Conservation (phyloP, 2,329 filamentous ascomycete genomes). For the Aspergillus fumigatus region DNA sequence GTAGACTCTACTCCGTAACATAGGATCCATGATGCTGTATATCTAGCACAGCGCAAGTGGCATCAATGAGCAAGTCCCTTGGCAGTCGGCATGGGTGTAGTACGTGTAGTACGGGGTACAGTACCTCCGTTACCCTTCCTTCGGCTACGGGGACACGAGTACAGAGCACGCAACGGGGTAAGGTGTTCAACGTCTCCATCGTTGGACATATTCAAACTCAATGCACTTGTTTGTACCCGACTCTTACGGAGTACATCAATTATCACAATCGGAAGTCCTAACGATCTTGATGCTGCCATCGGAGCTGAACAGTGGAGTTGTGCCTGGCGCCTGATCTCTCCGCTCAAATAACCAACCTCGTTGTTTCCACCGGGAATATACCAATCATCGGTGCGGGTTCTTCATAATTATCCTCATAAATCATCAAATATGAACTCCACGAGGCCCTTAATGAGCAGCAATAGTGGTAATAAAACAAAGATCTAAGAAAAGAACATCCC, state of each 20-base stretch:
- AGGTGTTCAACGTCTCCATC: no score
- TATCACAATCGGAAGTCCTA: background rate
- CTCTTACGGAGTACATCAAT: no score
- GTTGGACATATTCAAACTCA: background rate
- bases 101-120: no score
- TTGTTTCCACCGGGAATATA: conserved; percentile 1
- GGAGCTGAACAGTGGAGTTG: conserved; percentile 8
- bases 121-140: background rate
- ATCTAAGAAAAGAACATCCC: background rate
- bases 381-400: background rate
- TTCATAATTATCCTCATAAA: background rate
- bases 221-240: background rate
- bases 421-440: background rate
- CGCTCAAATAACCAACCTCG: conserved; percentile 1
- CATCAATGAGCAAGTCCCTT: background rate
- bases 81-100: no score
- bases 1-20: background rate
- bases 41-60: background rate
- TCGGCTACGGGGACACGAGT: no score
- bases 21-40: background rate
- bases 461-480: conserved; percentile 5
- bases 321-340: background rate
- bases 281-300: background rate
- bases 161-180: background rate
- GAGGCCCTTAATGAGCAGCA: background rate